Percentiles rank a stretch among this genome's conserved stretches.
phyloP scores from a whole-genome alignment of 2,329 filamentous ascomycete species.

The Colletotrichum sp. region DNA sequence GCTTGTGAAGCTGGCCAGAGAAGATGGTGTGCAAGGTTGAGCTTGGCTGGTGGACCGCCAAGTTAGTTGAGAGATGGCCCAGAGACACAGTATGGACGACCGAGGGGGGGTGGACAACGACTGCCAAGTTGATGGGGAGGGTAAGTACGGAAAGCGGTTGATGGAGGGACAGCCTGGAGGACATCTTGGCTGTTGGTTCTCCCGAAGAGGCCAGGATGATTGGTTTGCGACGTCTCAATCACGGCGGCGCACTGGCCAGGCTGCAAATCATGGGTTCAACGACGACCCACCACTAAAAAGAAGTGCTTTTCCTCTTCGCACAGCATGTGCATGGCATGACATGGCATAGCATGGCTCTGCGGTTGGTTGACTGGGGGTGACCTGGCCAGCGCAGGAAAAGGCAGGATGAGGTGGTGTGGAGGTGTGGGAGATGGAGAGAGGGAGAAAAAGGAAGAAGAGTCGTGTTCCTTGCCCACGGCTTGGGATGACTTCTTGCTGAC shows the following conservation, averaged over 20 bases:
- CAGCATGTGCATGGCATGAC: slow-evolving; percentile 2
- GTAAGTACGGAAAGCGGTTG: neutral
- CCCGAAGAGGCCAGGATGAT: neutral
- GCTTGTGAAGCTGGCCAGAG: neutral
- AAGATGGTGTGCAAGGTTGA: slow-evolving; percentile 16
- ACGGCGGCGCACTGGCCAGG: slow-evolving; percentile 4
- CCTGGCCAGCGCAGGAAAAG: neutral
- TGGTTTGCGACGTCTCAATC: slow-evolving; percentile 4
- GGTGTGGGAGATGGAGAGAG: neutral
- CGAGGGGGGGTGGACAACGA: neutral
- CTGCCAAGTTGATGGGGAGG: neutral
- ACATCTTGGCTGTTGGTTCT: slow-evolving; percentile 1
- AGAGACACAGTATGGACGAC: neutral
- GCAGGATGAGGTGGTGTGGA: neutral
- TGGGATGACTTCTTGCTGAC: neutral
- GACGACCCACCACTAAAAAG: neutral
- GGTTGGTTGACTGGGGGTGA: neutral
- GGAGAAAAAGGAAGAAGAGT: neutral
- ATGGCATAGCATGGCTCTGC: neutral
- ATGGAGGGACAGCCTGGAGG: neutral
- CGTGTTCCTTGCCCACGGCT: neutral
- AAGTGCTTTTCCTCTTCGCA: neutral
- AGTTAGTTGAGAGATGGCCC: neutral
- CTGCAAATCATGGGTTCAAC: slow-evolving; percentile 22
- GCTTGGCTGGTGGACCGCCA: neutral